Conservation (phyloP, 805 yeast genomes). For the Grigorovia jiainica region DNA sequence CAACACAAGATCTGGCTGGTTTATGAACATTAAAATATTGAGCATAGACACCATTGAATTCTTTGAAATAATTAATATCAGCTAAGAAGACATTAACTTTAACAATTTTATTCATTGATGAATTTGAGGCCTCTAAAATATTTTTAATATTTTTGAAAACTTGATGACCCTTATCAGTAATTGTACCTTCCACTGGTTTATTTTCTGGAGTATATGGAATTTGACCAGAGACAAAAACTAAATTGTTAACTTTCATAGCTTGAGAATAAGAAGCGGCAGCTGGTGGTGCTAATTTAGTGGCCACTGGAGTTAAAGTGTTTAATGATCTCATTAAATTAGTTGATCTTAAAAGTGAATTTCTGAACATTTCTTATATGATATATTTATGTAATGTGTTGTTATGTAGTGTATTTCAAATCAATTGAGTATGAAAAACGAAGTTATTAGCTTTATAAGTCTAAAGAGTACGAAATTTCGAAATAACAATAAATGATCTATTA, state of each 20-base stretch:
- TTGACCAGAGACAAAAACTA: constrained; percentile 89
- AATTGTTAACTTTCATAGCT: constrained; percentile 81
- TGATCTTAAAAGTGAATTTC: constrained; percentile 11
- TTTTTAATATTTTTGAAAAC: constrained; percentile 54
- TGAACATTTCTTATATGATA: too few species aligned
- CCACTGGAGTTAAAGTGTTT: constrained; percentile 35
- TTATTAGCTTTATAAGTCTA: too few species aligned
- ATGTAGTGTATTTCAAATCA: too few species aligned
- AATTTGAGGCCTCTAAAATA: constrained; percentile 75
- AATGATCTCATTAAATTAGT: constrained; percentile 11
- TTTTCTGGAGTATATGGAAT: constrained; percentile 78
- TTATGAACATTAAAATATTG: constrained; percentile 63
- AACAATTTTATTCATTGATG: constrained; percentile 71
- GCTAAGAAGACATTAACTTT: constrained; percentile 81
- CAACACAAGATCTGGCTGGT: constrained; percentile 97
- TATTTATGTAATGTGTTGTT: too few species aligned
- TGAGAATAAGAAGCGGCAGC: constrained; percentile 96
- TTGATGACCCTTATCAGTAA: constrained; percentile 68
- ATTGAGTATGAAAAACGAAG: too few species aligned
- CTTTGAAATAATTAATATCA: constrained; percentile 77
- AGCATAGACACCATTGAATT: constrained; percentile 75
- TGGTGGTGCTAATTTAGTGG: constrained; percentile 77
- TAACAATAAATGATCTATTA: too few species aligned
- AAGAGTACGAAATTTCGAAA: too few species aligned
- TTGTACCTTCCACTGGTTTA: constrained; percentile 65